Evolutionary conservation across 495 filamentous ascomycete species (phyloP).

Genomic region (Tuber magnatum): DNA sequence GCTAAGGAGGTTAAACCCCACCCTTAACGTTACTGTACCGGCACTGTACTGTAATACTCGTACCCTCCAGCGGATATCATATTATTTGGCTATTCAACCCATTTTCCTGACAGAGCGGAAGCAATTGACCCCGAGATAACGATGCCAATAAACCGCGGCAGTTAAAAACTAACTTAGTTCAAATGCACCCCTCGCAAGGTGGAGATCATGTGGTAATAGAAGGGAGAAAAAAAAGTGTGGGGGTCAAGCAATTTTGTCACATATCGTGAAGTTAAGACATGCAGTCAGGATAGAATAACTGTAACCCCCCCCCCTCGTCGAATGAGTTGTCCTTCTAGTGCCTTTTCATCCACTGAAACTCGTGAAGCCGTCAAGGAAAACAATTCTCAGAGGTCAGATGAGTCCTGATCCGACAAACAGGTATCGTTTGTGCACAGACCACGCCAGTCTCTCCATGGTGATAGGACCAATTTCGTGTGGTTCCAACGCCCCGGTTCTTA

Average conservation of each 20-base stretch:
- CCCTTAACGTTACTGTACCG: neutral
- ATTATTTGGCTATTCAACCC: neutral
- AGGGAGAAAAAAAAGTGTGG: neutral
- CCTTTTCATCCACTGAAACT: neutral
- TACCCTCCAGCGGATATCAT: neutral
- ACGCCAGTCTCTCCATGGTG: neutral
- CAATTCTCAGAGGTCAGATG: neutral
- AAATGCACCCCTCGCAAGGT: neutral
- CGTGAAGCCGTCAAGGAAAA: neutral
- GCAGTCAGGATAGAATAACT: neutral
- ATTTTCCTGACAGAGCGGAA: neutral
- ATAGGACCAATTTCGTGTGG: neutral
- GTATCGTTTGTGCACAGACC: neutral
- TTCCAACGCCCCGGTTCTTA: neutral
- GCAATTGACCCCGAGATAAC: neutral
- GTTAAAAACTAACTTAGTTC: neutral
- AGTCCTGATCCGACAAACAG: neutral
- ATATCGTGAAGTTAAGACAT: neutral
- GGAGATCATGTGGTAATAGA: conserved; percentile 1
- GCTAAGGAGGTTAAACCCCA: neutral
- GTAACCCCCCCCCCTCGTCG: neutral
- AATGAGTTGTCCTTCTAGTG: neutral
- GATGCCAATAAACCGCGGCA: neutral
- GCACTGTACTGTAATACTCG: neutral
- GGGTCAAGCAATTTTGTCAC: neutral